Percentiles rank a stretch among this genome's conserved stretches.
These are phyloP conservation scores for Debaryomyces robertsiae DNA, from an alignment of 1,139 yeast genomes.

Conservation along the genomic window DNA sequence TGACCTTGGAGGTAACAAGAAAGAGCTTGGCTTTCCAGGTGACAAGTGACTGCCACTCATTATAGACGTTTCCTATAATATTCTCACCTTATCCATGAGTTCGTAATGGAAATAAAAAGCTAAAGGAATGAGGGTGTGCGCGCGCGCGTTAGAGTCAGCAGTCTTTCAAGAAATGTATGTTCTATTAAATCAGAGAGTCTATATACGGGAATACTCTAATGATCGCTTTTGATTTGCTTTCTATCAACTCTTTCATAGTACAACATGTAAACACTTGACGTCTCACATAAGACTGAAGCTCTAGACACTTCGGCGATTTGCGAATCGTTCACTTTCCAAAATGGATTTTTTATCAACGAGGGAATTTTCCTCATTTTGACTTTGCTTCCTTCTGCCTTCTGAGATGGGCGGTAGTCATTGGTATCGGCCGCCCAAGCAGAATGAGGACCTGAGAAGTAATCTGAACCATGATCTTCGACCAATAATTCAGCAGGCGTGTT, in stretches of 20 bases:
- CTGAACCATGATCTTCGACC: conserved; percentile 34
- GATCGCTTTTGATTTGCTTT: conserved; percentile 18
- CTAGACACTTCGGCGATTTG: conserved; percentile 63
- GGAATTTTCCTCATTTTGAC: conserved; percentile 55
- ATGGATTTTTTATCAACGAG: conserved; percentile 60
- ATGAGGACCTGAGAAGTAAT: conserved; percentile 23
- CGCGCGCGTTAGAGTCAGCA: too few relatives aligned
- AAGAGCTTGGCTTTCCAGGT: conserved; percentile 1
- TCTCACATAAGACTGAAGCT: conserved; percentile 65
- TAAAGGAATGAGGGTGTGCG: too few relatives aligned
- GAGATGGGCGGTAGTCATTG: conserved; percentile 10
- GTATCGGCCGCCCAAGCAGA: conserved; percentile 6
- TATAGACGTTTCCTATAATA: neutral
- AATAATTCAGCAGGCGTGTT: conserved; percentile 49
- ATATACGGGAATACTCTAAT: neutral
- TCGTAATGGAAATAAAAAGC: too few relatives aligned
- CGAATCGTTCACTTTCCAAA: conserved; percentile 87
- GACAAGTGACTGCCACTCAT: conserved; percentile 1
- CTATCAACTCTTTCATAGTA: conserved; percentile 67
- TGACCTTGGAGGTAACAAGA: conserved; percentile 45
- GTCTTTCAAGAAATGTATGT: too few relatives aligned
- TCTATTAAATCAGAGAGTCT: neutral
- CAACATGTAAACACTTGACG: conserved; percentile 77
- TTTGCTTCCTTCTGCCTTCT: conserved; percentile 16
- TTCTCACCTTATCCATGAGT: neutral